A percentile compares a stretch with the other conserved stretches of the same genome.
phyloP scores from a whole-genome alignment of 306 rosid genomes.

The Pterocarpus santalinus region DNA sequence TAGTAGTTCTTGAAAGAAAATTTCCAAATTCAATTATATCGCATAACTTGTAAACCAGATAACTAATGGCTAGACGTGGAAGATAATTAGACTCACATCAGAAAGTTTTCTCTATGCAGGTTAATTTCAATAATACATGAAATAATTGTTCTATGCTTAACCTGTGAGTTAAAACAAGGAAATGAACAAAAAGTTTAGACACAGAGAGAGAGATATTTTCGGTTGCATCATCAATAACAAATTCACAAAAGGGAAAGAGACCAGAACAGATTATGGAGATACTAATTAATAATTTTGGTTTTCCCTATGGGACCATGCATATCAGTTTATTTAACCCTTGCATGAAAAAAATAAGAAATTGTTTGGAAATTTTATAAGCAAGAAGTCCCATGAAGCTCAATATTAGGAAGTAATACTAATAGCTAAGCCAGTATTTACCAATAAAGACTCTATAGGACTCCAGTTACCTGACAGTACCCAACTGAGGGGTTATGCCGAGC shows the following conservation, averaged over 20 bases:
- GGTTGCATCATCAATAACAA: slow-evolving; percentile 3
- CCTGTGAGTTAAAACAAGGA: slow-evolving; percentile 15
- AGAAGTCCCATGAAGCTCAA: slow-evolving; percentile 34
- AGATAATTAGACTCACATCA: slow-evolving; percentile 18
- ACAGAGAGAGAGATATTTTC: not conserved
- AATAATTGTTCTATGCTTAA: slow-evolving; percentile 15
- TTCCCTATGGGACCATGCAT: slow-evolving; percentile 32
- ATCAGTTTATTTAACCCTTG: slow-evolving; percentile 36
- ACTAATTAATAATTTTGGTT: not conserved
- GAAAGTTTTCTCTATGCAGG: too few species aligned
- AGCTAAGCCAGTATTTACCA: slow-evolving; percentile 35
- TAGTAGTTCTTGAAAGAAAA: slow-evolving; percentile 19
- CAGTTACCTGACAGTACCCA: slow-evolving; percentile 94
- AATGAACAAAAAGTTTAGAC: slow-evolving; percentile 14
- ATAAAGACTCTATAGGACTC: slow-evolving; percentile 36
- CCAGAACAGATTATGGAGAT: slow-evolving; percentile 3
- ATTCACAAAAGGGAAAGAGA: slow-evolving; percentile 17
- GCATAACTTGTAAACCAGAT: slow-evolving; percentile 18
- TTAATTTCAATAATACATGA: not conserved
- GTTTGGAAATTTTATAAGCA: slow-evolving; percentile 24
- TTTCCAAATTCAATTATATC: slow-evolving; percentile 25
- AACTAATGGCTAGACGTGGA: not conserved
- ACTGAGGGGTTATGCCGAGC: slow-evolving; percentile 94
- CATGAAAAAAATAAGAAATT: slow-evolving; percentile 17
- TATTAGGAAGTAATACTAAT: slow-evolving; percentile 30